phyloP scores from a whole-genome alignment of 2,329 filamentous ascomycete genomes.

The Aphanocladium album region DNA sequence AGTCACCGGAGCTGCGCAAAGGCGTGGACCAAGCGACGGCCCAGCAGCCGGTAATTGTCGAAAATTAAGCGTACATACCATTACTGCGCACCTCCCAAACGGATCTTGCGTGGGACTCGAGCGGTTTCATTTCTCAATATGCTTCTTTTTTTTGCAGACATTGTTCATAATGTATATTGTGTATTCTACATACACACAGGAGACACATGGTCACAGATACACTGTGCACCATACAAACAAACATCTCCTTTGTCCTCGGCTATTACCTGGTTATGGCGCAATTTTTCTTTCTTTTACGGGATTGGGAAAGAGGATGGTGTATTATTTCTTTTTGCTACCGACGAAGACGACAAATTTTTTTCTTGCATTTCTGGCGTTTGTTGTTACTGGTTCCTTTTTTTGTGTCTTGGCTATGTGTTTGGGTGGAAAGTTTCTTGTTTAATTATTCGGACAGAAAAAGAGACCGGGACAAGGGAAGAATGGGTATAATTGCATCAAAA shows the following conservation, averaged over 20 bases:
- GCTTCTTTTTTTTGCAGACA: not conserved
- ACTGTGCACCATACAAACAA: not conserved
- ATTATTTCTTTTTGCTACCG: no score
- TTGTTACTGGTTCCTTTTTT: no score
- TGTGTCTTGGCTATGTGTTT: no score
- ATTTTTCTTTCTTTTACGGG: no score
- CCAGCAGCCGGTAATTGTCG: not conserved
- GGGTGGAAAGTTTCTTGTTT: slow-evolving; percentile 11
- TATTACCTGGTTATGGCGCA: slow-evolving; percentile 8
- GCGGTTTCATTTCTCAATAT: not conserved
- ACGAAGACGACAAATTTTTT: not conserved
- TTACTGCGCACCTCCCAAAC: no score
- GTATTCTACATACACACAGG: slow-evolving; percentile 10
- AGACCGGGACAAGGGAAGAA: no score
- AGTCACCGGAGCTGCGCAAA: slow-evolving; percentile 2
- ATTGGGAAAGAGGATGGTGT: not conserved
- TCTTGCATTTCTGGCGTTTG: no score
- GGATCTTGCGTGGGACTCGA: no score
- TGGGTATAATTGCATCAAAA: no score
- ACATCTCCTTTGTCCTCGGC: not conserved
- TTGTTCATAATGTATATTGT: slow-evolving; percentile 19
- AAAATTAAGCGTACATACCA: not conserved
- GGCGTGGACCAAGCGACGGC: not conserved
- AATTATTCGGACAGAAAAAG: no score
- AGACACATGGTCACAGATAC: not conserved